Base-by-base conservation (phyloP, 257 asterid genomes). In the Striga asiatica region DNA sequence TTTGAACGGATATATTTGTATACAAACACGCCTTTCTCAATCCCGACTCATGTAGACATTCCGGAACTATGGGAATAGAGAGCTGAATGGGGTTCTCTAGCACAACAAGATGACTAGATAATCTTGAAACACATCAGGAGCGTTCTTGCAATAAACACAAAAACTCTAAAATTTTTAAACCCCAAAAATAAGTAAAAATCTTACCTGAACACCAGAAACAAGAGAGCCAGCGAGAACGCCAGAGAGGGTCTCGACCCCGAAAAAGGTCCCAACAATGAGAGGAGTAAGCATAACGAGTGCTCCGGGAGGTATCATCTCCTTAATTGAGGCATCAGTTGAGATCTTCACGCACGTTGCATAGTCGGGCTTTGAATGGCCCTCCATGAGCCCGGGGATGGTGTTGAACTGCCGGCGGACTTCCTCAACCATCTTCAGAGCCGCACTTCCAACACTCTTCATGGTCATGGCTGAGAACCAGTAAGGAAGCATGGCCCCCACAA, bases 381-480 rank as follows among this genome's bases (percentile, higher is more conserved):
- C 96, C 89, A 83, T 81, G 53, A 87, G 76, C n/a, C 94, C 94
- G 8, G 94, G 89, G 54, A 87, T 87, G 1, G 89, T 76, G 71
- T 84, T 81, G 60, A 87, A 87, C 69, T 87, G 96, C 66, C 96
- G 65, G 1, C 94, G 87, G 21, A 87, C 96, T 73, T 87, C 96
- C 76, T 87, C 96, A 25, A 87, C 96, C 96, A 87, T 87, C 79
- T 83, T 81, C 67, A 87, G 55, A 25, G 96, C 96, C 18, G 96
- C 96, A 32, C 89, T 81, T 13, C 96, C 96, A 0, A 87, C 94
- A 48, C 94, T 83, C 89, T 87, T 87, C 96, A 87, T 87, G 53
- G 96, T 87, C 96, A 87, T 83, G 72, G 96, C 96, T 2, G 96
- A 87, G 71, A 87, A 87, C 96, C 96, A 87, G 60, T 87, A 88